These are phyloP conservation scores for Solanum hybrid DNA, from an alignment of 305 asterid species.

Conservation along the genomic window DNA sequence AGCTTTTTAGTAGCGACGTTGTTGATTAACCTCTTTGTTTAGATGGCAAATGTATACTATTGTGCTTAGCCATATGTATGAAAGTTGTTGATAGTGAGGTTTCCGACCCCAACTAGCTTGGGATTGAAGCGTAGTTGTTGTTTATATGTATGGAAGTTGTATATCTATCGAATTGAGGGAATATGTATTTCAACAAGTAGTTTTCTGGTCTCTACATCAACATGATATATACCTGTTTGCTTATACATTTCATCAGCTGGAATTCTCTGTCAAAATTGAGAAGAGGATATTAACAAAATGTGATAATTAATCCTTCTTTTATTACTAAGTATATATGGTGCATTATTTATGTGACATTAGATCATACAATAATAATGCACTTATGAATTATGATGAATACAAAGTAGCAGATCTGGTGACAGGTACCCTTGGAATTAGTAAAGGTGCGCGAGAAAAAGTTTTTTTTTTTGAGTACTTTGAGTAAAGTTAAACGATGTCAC, in stretches of 20 bases:
- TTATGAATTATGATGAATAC: neutral
- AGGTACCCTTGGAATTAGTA: neutral
- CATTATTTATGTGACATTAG: neutral
- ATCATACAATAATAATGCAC: neutral
- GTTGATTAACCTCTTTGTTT: slow-evolving; percentile 34
- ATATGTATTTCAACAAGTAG: neutral
- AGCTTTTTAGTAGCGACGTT: slow-evolving; percentile 68
- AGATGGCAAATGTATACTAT: neutral
- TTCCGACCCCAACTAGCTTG: neutral
- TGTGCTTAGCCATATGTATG: neutral
- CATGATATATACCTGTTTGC: neutral
- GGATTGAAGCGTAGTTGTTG: neutral
- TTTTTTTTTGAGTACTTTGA: neutral
- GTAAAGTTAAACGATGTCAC: neutral
- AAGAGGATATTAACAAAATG: neutral
- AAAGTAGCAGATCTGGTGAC: neutral
- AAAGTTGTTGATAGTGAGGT: neutral
- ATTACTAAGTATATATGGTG: neutral
- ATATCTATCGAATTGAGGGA: neutral
- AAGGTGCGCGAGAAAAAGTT: neutral
- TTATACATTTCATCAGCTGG: neutral
- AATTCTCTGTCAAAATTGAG: neutral
- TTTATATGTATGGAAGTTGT: neutral
- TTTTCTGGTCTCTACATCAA: neutral
- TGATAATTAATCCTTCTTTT: neutral